Conservation (phyloP, 116 monocot species). For the Thalassia testudinum region DNA sequence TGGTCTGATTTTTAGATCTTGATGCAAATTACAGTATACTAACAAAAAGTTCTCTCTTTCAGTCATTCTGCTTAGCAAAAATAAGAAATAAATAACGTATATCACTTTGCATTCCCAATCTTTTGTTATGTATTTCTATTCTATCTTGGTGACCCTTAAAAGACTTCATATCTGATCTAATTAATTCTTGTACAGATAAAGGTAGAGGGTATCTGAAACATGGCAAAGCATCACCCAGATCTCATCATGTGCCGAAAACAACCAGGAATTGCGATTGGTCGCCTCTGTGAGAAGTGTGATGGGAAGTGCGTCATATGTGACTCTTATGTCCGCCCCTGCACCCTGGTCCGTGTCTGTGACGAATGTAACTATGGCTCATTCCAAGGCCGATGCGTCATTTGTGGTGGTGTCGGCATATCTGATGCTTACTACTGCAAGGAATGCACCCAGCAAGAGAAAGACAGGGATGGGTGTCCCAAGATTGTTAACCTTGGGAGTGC, state of each 20-base stretch:
- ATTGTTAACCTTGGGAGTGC: conserved; percentile 41
- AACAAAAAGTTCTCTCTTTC: too few relatives aligned
- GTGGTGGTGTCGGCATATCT: conserved; percentile 38
- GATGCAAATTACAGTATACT: too few relatives aligned
- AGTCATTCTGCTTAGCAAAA: too few relatives aligned
- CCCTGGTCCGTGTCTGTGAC: conserved; percentile 35
- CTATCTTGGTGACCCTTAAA: too few relatives aligned
- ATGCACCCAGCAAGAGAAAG: conserved; percentile 45
- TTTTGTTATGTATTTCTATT: too few relatives aligned
- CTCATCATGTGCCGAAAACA: conserved; percentile 47
- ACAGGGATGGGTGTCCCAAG: conserved; percentile 38
- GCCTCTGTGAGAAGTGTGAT: conserved; percentile 36
- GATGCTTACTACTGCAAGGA: conserved; percentile 51
- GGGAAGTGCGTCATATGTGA: conserved; percentile 44
- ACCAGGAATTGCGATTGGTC: conserved; percentile 39
- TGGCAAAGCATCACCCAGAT: conserved; percentile 48
- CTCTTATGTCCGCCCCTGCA: conserved; percentile 38
- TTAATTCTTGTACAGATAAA: too few relatives aligned
- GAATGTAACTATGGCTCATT: conserved; percentile 47
- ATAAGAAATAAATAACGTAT: too few relatives aligned
- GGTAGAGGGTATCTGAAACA: conserved; percentile 5
- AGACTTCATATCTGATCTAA: too few relatives aligned
- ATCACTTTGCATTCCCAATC: too few relatives aligned
- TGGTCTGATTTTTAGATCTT: too few relatives aligned
- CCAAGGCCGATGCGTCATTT: conserved; percentile 40